Evolutionary conservation across 176 grass and related monocot species (phyloP).

Genomic region (Panicum miliaceum): DNA sequence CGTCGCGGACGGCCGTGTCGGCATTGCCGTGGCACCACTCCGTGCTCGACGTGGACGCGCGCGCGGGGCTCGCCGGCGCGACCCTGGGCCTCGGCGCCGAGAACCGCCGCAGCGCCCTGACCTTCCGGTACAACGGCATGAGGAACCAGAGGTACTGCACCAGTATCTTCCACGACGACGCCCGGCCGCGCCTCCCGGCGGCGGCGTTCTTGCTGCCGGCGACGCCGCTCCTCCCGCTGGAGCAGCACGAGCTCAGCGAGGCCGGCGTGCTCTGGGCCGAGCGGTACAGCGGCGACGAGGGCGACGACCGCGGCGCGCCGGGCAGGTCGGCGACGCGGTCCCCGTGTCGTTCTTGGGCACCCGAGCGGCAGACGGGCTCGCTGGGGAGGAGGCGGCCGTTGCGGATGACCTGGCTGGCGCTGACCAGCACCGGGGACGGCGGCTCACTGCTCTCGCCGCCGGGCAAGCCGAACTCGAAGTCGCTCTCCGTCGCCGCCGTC

Average conservation of each 20-base stretch:
- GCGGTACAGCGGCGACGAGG: conserved; percentile 63
- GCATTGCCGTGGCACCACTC: conserved; percentile 83
- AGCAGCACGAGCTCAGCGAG: conserved; percentile 43
- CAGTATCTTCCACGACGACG: conserved; percentile 68
- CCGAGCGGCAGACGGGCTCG: conserved; percentile 4
- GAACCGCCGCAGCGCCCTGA: conserved; percentile 44
- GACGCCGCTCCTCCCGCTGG: conserved; percentile 25
- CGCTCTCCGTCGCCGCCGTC: background rate
- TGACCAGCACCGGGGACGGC: conserved; percentile 27
- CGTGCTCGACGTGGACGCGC: conserved; percentile 49
- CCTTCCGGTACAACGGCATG: conserved; percentile 74
- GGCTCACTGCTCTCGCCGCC: background rate
- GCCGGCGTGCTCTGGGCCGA: conserved; percentile 71
- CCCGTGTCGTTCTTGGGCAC: background rate
- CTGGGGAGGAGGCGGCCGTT: conserved; percentile 55
- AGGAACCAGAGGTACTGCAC: conserved; percentile 79
- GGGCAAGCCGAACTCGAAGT: conserved; percentile 53
- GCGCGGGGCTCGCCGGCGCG: conserved; percentile 41
- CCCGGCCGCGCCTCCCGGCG: background rate
- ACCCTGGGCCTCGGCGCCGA: background rate
- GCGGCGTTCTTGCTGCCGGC: conserved; percentile 12
- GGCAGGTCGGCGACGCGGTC: background rate
- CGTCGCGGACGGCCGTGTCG: conserved; percentile 83
- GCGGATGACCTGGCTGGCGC: conserved; percentile 63
- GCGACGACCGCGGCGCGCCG: conserved; percentile 13